Evolutionary conservation across 768 basidiomycete species (phyloP).

Genomic region (Calocybe gangraenosa): DNA sequence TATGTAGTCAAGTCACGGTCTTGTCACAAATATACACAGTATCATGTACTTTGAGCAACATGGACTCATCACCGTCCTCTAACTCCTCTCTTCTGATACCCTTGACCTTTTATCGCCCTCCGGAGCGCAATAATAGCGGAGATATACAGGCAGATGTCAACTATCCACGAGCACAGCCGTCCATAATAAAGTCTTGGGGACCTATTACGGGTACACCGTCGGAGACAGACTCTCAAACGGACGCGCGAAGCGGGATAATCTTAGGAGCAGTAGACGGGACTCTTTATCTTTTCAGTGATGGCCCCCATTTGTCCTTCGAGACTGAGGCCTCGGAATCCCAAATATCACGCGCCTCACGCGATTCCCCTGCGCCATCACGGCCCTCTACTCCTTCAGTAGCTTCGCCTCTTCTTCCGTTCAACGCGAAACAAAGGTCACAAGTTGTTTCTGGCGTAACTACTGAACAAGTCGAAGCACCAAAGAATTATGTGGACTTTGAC

Average conservation of each 20-base stretch:
- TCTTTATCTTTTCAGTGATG: slow-evolving; percentile 35
- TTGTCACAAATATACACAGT: too few species aligned
- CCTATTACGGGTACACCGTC: not conserved
- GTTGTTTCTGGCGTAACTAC: slow-evolving; percentile 70
- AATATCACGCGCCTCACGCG: slow-evolving; percentile 17
- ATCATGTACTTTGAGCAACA: too few species aligned
- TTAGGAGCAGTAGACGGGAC: slow-evolving; percentile 42
- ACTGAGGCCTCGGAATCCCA: slow-evolving; percentile 10
- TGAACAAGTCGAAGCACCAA: slow-evolving; percentile 73
- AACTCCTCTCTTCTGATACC: not conserved
- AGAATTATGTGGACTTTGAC: slow-evolving; percentile 77
- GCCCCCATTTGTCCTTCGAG: slow-evolving; percentile 9
- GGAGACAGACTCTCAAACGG: not conserved
- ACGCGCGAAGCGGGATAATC: slow-evolving; percentile 20
- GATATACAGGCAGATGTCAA: slow-evolving; percentile 1
- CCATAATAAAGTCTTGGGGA: not conserved
- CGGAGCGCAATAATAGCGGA: slow-evolving; percentile 6
- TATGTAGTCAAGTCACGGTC: too few species aligned
- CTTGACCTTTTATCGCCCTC: not conserved
- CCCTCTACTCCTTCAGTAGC: slow-evolving; percentile 37
- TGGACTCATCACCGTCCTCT: too few species aligned
- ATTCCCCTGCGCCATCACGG: slow-evolving; percentile 26
- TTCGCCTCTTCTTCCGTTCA: slow-evolving; percentile 45
- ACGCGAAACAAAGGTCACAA: slow-evolving; percentile 50
- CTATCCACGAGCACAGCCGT: not conserved